Conservation (phyloP, 768 basidiomycete species). For the Boletus rubroflammeus region DNA sequence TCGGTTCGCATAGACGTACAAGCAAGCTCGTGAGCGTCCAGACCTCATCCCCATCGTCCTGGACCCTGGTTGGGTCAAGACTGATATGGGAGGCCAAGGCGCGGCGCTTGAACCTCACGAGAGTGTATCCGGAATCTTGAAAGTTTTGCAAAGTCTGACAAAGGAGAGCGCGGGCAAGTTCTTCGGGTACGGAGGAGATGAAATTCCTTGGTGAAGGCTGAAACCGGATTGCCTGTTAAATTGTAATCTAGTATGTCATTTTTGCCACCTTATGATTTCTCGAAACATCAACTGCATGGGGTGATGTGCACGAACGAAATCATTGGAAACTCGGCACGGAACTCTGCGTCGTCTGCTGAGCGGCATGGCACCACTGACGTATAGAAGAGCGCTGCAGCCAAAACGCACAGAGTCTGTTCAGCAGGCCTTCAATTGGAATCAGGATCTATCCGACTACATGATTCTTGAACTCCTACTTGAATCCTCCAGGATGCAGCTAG, state of each 20-base stretch:
- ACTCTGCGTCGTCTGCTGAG: background rate
- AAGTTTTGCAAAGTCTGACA: background rate
- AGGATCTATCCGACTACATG: too few relatives aligned
- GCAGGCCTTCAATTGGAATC: too few relatives aligned
- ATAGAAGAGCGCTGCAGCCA: too few relatives aligned
- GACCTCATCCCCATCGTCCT: slow-evolving; percentile 1
- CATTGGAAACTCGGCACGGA: background rate
- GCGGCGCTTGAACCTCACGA: slow-evolving; percentile 31
- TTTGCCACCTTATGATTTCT: background rate
- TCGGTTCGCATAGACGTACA: slow-evolving; percentile 7
- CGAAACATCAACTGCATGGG: background rate
- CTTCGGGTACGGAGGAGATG: background rate
- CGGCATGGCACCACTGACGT: too few relatives aligned
- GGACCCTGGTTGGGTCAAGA: slow-evolving; percentile 52
- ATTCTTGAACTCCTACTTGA: too few relatives aligned
- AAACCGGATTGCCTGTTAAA: background rate
- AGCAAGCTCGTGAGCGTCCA: slow-evolving; percentile 12
- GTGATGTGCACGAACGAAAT: too few relatives aligned
- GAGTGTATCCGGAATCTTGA: slow-evolving; percentile 27
- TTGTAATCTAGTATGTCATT: background rate
- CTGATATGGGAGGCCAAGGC: slow-evolving; percentile 35
- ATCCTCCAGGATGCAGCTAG: too few relatives aligned
- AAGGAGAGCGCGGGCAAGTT: background rate
- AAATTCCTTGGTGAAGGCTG: slow-evolving; percentile 10
- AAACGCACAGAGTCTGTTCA: too few relatives aligned